These are phyloP conservation scores for Chenopodium suecicum DNA, from an alignment of 148 eudicot genomes.

Conservation along the genomic window DNA sequence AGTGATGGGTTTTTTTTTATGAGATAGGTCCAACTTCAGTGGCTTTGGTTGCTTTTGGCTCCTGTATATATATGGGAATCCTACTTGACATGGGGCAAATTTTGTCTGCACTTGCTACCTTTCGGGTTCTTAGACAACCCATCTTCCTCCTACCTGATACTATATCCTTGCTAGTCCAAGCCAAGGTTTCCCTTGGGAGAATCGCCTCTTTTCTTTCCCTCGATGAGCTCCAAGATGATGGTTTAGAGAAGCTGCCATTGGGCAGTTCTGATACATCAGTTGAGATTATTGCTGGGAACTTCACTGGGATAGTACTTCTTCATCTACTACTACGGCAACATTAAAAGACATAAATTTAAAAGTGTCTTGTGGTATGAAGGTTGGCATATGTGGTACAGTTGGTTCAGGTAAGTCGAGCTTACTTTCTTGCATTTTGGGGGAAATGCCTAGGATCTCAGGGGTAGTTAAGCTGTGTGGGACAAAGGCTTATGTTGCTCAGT, in stretches of 20 bases:
- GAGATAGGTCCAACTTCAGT: slow-evolving; percentile 51
- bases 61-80: slow-evolving; percentile 38
- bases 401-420: slow-evolving; percentile 53
- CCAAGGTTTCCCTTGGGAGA: slow-evolving; percentile 54
- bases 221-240: slow-evolving; percentile 38
- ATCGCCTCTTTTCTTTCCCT: slow-evolving; percentile 41
- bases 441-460: slow-evolving; percentile 47
- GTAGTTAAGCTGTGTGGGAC: slow-evolving; percentile 28
- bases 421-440: slow-evolving; percentile 45
- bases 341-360: slow-evolving; percentile 24
- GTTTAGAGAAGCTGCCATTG: slow-evolving; percentile 30
- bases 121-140: slow-evolving; percentile 48
- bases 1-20: slow-evolving; percentile 29
- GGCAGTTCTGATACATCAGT: slow-evolving; percentile 36
- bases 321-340: slow-evolving; percentile 20
- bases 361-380: slow-evolving; percentile 33
- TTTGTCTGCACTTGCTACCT: slow-evolving; percentile 55
- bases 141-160: slow-evolving; percentile 39
- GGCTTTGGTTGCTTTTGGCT: slow-evolving; percentile 45
- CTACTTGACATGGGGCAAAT: slow-evolving; percentile 46
- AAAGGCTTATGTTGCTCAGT: slow-evolving; percentile 45
- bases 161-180: slow-evolving; percentile 41
- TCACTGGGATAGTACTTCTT: not conserved
- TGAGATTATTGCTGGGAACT: slow-evolving; percentile 44
- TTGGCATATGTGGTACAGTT: slow-evolving; percentile 45